Evolutionary conservation across 805 yeast species (phyloP).

Genomic region (Metschnikowia vanudenii): DNA sequence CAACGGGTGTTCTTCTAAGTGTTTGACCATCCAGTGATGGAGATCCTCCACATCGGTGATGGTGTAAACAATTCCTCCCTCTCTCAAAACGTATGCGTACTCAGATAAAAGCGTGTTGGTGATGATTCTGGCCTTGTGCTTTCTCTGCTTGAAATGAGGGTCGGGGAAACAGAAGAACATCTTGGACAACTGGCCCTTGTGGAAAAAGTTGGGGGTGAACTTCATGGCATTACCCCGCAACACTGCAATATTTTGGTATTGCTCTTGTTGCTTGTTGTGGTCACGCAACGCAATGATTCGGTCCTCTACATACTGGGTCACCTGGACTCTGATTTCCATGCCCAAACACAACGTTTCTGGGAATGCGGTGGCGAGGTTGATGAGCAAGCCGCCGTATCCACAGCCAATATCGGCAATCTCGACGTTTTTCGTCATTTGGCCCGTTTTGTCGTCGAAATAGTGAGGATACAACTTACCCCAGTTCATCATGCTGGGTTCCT

Average conservation of each 20-base stretch:
- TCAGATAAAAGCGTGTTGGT: constrained; percentile 87
- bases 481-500: constrained; percentile 77
- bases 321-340: constrained; percentile 97
- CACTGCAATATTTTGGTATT: constrained; percentile 83
- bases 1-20: constrained; percentile 85
- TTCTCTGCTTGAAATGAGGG: constrained; percentile 96
- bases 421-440: constrained; percentile 51
- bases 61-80: constrained; percentile 87
- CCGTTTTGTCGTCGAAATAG: constrained; percentile 42
- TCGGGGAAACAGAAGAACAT: constrained; percentile 99
- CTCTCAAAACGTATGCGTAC: constrained; percentile 84
- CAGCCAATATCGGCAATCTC: constrained; percentile 96
- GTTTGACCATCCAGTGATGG: constrained; percentile 95
- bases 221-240: constrained; percentile 97
- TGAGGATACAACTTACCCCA: constrained; percentile 80
- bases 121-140: constrained; percentile 94
- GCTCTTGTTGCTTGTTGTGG: constrained; percentile 37
- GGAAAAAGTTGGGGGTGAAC: constrained; percentile 90
- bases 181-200: constrained; percentile 76
- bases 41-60: constrained; percentile 94
- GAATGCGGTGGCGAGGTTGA: constrained; percentile 73
- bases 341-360: constrained; percentile 80
- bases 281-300: constrained; percentile 85
- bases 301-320: constrained; percentile 95
- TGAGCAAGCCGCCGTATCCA: constrained; percentile 91